These are phyloP conservation scores for Lagenidium giganteum DNA, from an alignment of 352 stramenopile species.

Conservation along the genomic window DNA sequence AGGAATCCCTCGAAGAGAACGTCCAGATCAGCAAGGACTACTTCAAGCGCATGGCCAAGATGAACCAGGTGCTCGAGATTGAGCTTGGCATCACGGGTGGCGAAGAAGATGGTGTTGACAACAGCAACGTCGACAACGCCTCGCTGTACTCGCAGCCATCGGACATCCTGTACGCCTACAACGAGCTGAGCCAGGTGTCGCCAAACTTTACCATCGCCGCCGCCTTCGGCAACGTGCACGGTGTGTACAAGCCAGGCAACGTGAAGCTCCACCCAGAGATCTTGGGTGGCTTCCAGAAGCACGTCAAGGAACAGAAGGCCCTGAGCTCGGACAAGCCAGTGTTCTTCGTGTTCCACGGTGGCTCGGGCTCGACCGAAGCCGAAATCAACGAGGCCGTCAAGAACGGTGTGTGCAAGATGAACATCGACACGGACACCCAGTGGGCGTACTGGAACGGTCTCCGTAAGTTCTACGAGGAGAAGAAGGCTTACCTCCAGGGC, in stretches of 20 bases:
- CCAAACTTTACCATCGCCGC: constrained; percentile 95
- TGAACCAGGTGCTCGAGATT: constrained; percentile 97
- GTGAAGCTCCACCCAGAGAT: constrained; percentile 98
- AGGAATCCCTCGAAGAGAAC: constrained; percentile 98
- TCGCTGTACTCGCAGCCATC: constrained; percentile 92
- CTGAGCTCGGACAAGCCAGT: constrained; percentile 92
- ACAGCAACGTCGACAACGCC: constrained; percentile 92
- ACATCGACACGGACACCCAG: constrained; percentile 99
- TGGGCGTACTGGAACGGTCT: constrained; percentile 99
- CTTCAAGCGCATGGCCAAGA: constrained; percentile 96
- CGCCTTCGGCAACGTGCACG: constrained; percentile 97
- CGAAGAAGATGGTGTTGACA: constrained; percentile 98
- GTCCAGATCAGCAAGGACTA: constrained; percentile 97
- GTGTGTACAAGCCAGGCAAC: constrained; percentile 98
- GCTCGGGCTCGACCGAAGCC: constrained; percentile 93
- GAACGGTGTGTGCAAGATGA: constrained; percentile 99
- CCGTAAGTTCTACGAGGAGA: constrained; percentile 95
- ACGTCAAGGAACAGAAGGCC: constrained; percentile 63
- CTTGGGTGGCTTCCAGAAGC: constrained; percentile 94
- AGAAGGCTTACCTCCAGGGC: constrained; percentile 97
- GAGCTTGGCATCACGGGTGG: constrained; percentile 98
- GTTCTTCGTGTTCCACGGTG: constrained; percentile 99
- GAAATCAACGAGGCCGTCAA: constrained; percentile 97
- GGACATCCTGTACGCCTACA: constrained; percentile 95
- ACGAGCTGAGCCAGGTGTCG: constrained; percentile 90